phyloP scores from a whole-genome alignment of 805 yeast species.

The Tanozyma kutaoensis region DNA sequence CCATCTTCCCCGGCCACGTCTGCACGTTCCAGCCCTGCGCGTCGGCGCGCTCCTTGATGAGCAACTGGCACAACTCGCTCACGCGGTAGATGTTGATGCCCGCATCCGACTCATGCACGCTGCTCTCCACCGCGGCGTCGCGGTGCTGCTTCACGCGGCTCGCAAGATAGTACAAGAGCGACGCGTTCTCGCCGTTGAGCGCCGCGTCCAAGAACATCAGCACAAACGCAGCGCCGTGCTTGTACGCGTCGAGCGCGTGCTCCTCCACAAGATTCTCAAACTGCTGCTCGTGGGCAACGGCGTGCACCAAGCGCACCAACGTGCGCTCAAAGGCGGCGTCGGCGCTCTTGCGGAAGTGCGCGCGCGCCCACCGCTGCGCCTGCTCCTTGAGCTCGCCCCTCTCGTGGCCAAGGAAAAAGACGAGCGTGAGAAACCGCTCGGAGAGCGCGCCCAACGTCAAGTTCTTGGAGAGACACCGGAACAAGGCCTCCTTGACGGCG shows the following conservation, averaged over 20 bases:
- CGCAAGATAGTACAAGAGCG: constrained; percentile 62
- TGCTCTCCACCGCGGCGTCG: constrained; percentile 35
- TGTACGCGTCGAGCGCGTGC: constrained; percentile 26
- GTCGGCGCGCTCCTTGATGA: constrained; percentile 45
- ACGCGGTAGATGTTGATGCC: constrained; percentile 41
- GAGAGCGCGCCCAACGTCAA: constrained; percentile 43
- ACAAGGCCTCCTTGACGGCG: constrained; percentile 40
- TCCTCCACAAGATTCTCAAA: constrained; percentile 28
- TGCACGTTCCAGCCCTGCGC: constrained; percentile 54
- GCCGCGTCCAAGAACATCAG: constrained; percentile 46
- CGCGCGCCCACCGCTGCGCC: constrained; percentile 58
- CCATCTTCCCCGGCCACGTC: constrained; percentile 72
- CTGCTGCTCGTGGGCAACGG: constrained; percentile 65
- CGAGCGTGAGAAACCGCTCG: constrained; percentile 49
- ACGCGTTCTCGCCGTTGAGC: constrained; percentile 53
- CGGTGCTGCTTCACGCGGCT: constrained; percentile 69
- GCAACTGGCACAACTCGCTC: constrained; percentile 62
- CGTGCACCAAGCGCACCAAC: constrained; percentile 53
- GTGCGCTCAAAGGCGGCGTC: constrained; percentile 50
- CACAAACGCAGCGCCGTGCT: constrained; percentile 47
- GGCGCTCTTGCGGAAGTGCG: constrained; percentile 31
- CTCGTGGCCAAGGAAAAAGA: constrained; percentile 69
- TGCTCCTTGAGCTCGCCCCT: constrained; percentile 42
- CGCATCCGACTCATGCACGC: constrained; percentile 10
- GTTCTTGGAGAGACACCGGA: constrained; percentile 34